A percentile compares a stretch with the other conserved stretches of the same genome.
These are phyloP conservation scores for Dinochytrium kinnereticum DNA, from an alignment of 371 early-diverging fungal species.

Conservation along the genomic window DNA sequence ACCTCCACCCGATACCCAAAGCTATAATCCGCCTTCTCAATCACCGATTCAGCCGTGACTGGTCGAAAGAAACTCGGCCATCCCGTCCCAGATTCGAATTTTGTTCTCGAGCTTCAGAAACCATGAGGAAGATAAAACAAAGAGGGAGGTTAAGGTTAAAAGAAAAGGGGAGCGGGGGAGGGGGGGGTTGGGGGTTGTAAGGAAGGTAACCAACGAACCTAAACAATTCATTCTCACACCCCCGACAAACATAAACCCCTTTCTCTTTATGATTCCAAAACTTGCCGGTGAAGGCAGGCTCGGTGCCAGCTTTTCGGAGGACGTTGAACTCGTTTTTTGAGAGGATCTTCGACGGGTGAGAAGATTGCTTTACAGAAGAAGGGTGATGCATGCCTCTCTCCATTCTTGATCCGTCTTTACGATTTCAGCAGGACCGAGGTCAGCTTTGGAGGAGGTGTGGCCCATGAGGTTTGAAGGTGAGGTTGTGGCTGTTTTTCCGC, in stretches of 20 bases:
- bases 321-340: background rate
- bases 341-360: background rate
- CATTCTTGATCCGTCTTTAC: conserved; percentile 5
- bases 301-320: conserved; percentile 19
- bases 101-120: conserved; percentile 7
- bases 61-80: conserved; percentile 24
- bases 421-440: background rate
- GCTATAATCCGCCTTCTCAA: conserved; percentile 3
- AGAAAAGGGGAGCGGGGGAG: no score
- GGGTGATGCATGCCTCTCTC: background rate
- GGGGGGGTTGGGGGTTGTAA: no score
- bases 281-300: conserved; percentile 13
- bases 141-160: no score
- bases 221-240: background rate
- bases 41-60: background rate
- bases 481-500: no score
- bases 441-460: background rate
- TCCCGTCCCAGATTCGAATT: conserved; percentile 28
- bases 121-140: background rate
- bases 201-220: no score
- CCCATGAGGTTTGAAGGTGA: background rate
- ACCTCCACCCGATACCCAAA: conserved; percentile 24
- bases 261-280: conserved; percentile 31
- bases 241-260: conserved; percentile 8
- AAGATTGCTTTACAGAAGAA: background rate